phyloP scores from a whole-genome alignment of 73 alveolate species.

The Stentor roeselii region DNA sequence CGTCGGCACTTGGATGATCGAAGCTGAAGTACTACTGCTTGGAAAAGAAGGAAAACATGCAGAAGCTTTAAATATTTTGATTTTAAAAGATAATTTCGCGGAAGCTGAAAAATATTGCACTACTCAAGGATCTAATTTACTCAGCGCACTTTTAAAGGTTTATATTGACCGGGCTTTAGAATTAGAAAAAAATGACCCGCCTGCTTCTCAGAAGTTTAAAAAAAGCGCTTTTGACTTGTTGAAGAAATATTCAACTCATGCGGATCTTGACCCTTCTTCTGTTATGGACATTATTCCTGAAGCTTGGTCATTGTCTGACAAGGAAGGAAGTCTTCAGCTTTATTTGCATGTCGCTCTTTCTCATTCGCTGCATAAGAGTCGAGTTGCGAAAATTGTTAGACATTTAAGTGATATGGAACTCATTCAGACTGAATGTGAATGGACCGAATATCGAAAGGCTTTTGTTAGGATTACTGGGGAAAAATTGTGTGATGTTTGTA shows the following conservation, averaged over 20 bases:
- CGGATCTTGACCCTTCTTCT: conserved; percentile 12
- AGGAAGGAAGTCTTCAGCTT: neutral
- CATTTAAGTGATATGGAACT: conserved; percentile 23
- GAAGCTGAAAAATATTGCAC: conserved; percentile 27
- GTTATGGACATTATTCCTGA: conserved; percentile 26
- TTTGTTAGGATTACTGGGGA: conserved; percentile 26
- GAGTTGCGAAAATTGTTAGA: neutral
- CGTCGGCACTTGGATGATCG: neutral
- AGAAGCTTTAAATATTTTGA: conserved; percentile 11
- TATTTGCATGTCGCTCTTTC: conserved; percentile 24
- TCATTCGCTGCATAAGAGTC: conserved; percentile 3
- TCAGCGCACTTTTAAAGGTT: conserved; percentile 8
- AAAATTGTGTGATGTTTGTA: conserved; percentile 12
- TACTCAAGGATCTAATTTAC: neutral
- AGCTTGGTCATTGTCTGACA: conserved; percentile 22
- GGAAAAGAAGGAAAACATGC: neutral
- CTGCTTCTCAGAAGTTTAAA: neutral
- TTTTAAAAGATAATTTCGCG: neutral
- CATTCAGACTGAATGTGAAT: conserved; percentile 29
- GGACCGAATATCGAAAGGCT: neutral
- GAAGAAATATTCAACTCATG: conserved; percentile 24
- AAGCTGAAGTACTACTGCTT: conserved; percentile 27
- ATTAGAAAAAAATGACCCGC: neutral
- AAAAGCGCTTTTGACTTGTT: conserved; percentile 16
- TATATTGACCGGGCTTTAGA: neutral